A percentile compares a stretch with the other conserved stretches of the same genome.
These are phyloP conservation scores for Casuarina glauca DNA, from an alignment of 306 rosid genomes.

Conservation along the genomic window DNA sequence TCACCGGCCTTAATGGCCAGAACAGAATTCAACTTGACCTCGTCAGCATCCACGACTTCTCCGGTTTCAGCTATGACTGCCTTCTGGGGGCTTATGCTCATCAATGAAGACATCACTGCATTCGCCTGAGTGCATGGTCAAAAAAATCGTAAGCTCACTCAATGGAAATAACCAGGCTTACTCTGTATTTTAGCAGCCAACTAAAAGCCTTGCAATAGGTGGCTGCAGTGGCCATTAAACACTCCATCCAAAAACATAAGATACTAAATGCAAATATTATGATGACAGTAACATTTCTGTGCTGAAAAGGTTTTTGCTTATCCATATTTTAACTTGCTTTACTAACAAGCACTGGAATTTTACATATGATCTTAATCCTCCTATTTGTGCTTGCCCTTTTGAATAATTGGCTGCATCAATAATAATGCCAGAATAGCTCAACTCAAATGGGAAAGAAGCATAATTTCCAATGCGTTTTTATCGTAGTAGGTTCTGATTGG, in stretches of 20 bases:
- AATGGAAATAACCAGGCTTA: not conserved
- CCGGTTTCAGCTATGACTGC: constrained; percentile 89
- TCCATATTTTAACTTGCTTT: not conserved
- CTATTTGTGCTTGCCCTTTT: not conserved
- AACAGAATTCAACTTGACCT: constrained; percentile 66
- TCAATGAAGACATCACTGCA: constrained; percentile 77
- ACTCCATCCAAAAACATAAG: too few relatives aligned
- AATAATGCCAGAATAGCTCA: not conserved
- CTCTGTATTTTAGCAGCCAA: too few relatives aligned
- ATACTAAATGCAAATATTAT: not conserved
- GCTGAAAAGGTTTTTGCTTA: not conserved
- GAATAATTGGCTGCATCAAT: too few relatives aligned
- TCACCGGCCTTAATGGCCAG: constrained; percentile 91
- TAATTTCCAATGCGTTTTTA: not conserved
- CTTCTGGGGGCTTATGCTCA: constrained; percentile 78
- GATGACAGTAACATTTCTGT: not conserved
- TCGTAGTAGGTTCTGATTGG: not conserved
- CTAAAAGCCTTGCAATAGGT: too few relatives aligned
- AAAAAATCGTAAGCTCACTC: not conserved
- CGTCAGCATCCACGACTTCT: constrained; percentile 71
- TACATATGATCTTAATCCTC: too few relatives aligned
- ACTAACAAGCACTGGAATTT: too few relatives aligned
- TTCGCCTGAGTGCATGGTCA: constrained; percentile 59
- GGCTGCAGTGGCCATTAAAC: too few relatives aligned
- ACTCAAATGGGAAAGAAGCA: not conserved